phyloP scores from a whole-genome alignment of 2,329 filamentous ascomycete species.

The Alternaria sp. region DNA sequence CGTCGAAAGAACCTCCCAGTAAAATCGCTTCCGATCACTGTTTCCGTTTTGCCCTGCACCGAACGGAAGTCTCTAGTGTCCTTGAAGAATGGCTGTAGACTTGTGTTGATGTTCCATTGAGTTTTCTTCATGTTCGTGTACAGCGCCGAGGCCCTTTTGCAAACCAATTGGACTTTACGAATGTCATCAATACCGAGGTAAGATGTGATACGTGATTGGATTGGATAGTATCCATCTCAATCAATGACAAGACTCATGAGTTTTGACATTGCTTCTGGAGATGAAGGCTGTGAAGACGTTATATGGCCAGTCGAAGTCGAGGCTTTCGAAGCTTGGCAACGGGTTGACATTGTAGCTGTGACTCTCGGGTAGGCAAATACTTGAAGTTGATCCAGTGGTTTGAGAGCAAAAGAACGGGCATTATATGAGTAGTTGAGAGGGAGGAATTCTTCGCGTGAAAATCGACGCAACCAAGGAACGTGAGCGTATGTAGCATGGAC shows the following conservation, averaged over 20 bases:
- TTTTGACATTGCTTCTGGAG: neutral
- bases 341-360: too few species aligned
- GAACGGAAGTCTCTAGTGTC: neutral
- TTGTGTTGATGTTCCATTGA: neutral
- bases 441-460: too few species aligned
- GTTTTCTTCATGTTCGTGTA: neutral
- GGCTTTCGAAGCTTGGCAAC: too few species aligned
- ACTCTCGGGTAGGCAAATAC: too few species aligned
- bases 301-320: neutral
- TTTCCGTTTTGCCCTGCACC: neutral
- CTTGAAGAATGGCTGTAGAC: neutral
- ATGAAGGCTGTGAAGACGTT: neutral
- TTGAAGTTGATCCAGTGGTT: too few species aligned
- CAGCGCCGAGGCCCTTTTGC: neutral
- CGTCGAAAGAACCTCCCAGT: neutral
- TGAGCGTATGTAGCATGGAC: neutral
- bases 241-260: neutral
- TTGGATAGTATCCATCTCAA: neutral
- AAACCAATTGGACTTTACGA: neutral
- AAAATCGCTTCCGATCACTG: neutral
- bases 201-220: neutral
- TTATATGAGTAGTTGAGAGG: too few species aligned
- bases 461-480: too few species aligned
- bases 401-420: too few species aligned
- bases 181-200: neutral